Base-by-base conservation (phyloP, 2,329 filamentous ascomycete species). In the Ophiocordyceps robertsii region DNA sequence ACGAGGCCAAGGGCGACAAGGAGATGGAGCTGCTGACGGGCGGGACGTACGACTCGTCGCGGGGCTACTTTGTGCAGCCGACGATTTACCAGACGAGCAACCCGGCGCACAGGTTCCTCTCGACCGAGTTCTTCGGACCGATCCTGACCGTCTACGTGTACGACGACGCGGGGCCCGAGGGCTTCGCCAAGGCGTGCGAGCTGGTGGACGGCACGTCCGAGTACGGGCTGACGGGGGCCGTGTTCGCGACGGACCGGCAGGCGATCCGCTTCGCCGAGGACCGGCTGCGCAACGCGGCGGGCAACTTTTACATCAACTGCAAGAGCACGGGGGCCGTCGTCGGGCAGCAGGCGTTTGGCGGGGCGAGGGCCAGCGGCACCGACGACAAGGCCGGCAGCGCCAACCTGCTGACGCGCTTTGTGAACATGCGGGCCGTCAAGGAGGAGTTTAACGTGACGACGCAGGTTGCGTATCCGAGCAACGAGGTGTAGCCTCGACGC, bases 261-360 rank as follows among this genome's bases (percentile, higher is more conserved):
- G 80, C 72, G 13, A 65, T 88, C 45, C 72, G 79, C 21, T 70
- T 70, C 43, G 84, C 83, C 0, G 83, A 88, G 60, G 75, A 87
- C 51, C 73, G 70, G 46, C 69, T 90, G 42, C 70, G 82, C 49
- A 78, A 88, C 57, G 68, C 80, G 0, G 84, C 84, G 1, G 84
- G 84, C 36, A 90, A 90, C 68, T 89, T 89, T 60, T 90, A 90
- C 66, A 72, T 90, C 64, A 90, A 89, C 67, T 84, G 80, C 68
- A 89, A 89, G 73, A 81, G 76, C 60, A 84, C 80, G 2, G 81
- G 80, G 33, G 80, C 80, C 14, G 78, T 85, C 21, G 80, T 84
- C 8, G 80, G 79, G 13, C 81, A 84, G 64, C 80, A 84, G 65
- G 75, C 80, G 4, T 84, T 84, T 56, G 80, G 80, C 19, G 80